These are phyloP conservation scores for Meira miltonrushii DNA, from an alignment of 1,284 basidiomycete species.

Conservation along the genomic window DNA sequence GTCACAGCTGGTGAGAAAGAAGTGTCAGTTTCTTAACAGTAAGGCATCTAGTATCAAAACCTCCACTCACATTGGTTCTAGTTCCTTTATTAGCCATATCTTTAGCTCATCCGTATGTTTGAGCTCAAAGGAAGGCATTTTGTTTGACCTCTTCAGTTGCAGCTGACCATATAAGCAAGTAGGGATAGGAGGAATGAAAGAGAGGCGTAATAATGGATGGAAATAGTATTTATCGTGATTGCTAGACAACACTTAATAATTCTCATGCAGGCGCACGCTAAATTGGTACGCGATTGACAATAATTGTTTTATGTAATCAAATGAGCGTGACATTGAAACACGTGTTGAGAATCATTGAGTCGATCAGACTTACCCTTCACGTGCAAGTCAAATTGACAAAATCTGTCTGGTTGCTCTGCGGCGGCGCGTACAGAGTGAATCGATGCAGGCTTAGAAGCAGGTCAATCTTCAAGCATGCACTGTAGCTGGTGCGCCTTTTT, in stretches of 20 bases:
- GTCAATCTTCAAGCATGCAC: no score
- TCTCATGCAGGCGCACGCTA: not conserved
- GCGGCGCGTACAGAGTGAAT: no score
- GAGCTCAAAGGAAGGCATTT: constrained; percentile 20
- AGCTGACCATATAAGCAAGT: not conserved
- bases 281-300: not conserved
- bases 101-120: constrained; percentile 39
- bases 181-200: not conserved
- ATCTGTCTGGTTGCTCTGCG: no score
- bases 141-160: not conserved
- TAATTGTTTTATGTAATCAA: not conserved
- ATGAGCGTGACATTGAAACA: not conserved
- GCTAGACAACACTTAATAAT: not conserved
- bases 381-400: no score
- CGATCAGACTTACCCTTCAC: no score
- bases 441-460: no score
- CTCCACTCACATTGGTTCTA: constrained; percentile 34
- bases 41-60: not conserved
- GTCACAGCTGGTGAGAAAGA: constrained; percentile 66
- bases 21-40: not conserved
- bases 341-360: no score
- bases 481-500: no score
- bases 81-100: constrained; percentile 40
- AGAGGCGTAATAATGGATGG: not conserved
- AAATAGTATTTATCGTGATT: not conserved